Conservation (phyloP, 2,329 filamentous ascomycete genomes). For the Penicillium freii region DNA sequence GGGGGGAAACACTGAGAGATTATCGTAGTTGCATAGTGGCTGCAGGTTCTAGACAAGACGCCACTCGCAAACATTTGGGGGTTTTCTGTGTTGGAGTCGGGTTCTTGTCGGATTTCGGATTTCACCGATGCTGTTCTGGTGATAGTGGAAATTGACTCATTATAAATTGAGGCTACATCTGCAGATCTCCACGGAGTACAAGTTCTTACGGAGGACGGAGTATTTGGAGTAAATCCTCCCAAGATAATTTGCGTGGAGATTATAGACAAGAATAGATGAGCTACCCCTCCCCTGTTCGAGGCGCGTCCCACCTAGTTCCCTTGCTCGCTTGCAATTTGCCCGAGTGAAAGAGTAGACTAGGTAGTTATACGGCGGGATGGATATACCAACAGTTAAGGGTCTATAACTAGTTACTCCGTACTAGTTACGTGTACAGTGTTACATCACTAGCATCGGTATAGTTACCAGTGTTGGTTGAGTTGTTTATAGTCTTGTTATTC, state of each 20-base stretch:
- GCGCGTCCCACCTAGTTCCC: background rate
- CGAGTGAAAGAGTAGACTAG: background rate
- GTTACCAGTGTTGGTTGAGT: background rate
- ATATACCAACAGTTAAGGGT: background rate
- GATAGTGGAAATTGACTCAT: background rate
- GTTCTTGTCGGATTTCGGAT: background rate
- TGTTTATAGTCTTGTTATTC: background rate
- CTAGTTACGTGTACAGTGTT: background rate
- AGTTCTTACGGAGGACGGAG: too few species aligned
- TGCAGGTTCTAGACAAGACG: conserved; percentile 9
- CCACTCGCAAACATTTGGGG: conserved; percentile 7
- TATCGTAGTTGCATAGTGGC: conserved; percentile 8
- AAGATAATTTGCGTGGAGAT: background rate
- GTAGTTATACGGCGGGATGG: background rate
- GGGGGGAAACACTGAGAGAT: background rate
- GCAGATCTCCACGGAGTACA: background rate
- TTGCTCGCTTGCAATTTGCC: conserved; percentile 2
- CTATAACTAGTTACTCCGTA: too few species aligned
- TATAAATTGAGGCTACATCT: background rate
- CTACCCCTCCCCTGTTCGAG: background rate
- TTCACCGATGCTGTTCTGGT: background rate
- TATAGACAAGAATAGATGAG: background rate
- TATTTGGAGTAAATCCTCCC: background rate
- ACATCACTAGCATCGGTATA: background rate
- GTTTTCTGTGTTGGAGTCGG: background rate